Conservation (phyloP, 495 filamentous ascomycete species). For the Viridothelium virens region DNA sequence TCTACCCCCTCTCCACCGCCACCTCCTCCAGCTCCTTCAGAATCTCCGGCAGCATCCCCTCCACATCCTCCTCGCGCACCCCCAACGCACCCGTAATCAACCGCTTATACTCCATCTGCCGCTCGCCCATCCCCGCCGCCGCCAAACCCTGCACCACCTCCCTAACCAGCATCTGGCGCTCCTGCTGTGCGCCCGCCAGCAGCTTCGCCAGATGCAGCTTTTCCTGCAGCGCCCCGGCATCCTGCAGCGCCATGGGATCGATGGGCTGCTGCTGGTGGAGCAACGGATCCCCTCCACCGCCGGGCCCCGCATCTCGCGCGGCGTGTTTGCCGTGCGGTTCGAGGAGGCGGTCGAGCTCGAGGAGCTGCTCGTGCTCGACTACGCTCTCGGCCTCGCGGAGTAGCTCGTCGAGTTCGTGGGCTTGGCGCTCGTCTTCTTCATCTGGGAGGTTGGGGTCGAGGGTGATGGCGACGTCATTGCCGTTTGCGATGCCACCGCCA, state of each 20-base stretch:
- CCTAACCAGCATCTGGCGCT: constrained; percentile 27
- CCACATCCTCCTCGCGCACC: constrained; percentile 37
- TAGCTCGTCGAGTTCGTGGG: constrained; percentile 43
- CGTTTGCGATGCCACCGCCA: too few relatives aligned
- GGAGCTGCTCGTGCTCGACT: constrained; percentile 51
- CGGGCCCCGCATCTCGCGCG: background rate
- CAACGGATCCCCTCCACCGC: background rate
- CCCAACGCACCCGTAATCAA: constrained; percentile 37
- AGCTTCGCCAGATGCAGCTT: constrained; percentile 25
- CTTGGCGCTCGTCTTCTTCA: constrained; percentile 44
- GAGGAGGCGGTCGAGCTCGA: constrained; percentile 17
- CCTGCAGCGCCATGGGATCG: background rate
- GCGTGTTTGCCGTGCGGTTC: background rate
- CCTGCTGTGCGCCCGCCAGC: constrained; percentile 24
- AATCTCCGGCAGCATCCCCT: constrained; percentile 37
- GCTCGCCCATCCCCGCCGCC: constrained; percentile 32
- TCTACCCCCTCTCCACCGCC: constrained; percentile 33
- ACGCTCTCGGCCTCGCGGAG: constrained; percentile 62
- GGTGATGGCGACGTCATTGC: constrained; percentile 12
- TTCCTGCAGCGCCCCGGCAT: constrained; percentile 20
- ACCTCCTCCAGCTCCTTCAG: constrained; percentile 48
- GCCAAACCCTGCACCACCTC: constrained; percentile 29
- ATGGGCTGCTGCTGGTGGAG: background rate
- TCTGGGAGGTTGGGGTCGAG: constrained; percentile 51
- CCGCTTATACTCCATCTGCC: constrained; percentile 31